Base-by-base conservation (phyloP, 805 yeast genomes). In the Cyberlindnera samutprakarnensis region DNA sequence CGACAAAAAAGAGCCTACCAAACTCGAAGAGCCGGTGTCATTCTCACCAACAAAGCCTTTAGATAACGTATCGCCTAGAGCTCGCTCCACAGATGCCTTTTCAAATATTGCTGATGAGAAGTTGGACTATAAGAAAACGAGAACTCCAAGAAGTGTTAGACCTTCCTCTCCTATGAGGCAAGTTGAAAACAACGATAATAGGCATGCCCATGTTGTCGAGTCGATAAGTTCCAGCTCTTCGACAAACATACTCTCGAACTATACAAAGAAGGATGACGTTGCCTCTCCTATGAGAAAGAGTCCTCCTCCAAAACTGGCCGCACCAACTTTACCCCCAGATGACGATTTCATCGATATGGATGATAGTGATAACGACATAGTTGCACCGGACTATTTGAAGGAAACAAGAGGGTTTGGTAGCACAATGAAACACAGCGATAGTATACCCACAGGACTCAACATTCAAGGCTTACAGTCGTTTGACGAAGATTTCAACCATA, bases 201-300 rank as follows among this genome's bases (percentile, higher is more conserved):
- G 55, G 32, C 43, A 49, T 23, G 55, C 46, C 2, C 41, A 40
- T n/a, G 44, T 50, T 3, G 19, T 49, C 13, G 53, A 45, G 14
- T 36, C 35, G n/a, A 12, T 41, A 10, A 43, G 50, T 10, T 44
- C 52, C 3, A 35, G 41, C 9, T 46, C 51, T 11, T 46, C 53
- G 6, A 40, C 23, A 21, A 50, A 47, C 27, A 42, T 47, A 9
- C 21, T 49, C 4, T 41, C 51, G 13, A 44, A 38, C 21, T 48
- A 49, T 30, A 35, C 43, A 10, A 44, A 37, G 14, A 45, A 39
- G 18, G 41, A 41, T 4, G n/a, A n/a, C n/a, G n/a, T n/a, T n/a
- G n/a, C n/a, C n/a, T 44, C 49, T 8, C 49, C 54, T 18, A 11
- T 7, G 13, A 8, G 13, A 10, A n/a, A 7, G 10, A 8, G 7